A percentile compares a stretch with the other conserved stretches of the same genome.
Conservation (phyloP, 148 eudicot species). For the Cornus kousa region DNA sequence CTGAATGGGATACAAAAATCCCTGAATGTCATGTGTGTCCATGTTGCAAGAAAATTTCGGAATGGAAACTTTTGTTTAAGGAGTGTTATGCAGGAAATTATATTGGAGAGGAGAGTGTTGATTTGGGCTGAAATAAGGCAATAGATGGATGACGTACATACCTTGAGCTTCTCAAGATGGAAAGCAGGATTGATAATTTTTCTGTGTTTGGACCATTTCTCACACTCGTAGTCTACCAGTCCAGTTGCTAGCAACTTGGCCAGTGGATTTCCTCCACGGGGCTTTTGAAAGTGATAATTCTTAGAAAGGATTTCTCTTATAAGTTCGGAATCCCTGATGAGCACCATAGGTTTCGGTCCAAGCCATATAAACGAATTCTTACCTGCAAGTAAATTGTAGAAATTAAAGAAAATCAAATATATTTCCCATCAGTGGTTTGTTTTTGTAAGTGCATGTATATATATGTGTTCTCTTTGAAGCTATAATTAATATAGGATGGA, state of each 20-base stretch:
- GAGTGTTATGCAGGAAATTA: not conserved
- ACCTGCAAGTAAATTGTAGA: constrained; percentile 20
- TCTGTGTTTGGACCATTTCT: constrained; percentile 42
- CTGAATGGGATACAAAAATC: too few relatives aligned
- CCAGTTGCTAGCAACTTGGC: constrained; percentile 18
- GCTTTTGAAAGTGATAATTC: constrained; percentile 16
- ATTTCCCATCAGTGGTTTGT: too few relatives aligned
- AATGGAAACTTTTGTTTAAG: too few relatives aligned
- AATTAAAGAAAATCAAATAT: too few relatives aligned
- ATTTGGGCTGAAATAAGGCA: too few relatives aligned
- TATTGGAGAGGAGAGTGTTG: too few relatives aligned
- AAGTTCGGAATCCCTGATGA: constrained; percentile 23
- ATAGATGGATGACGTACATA: too few relatives aligned
- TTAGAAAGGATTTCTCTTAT: constrained; percentile 23
- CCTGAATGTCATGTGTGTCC: too few relatives aligned
- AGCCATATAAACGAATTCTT: constrained; percentile 29
- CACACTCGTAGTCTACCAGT: constrained; percentile 8
- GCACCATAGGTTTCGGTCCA: constrained; percentile 25
- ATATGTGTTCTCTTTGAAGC: too few relatives aligned
- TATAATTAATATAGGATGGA: too few relatives aligned
- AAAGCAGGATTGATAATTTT: constrained; percentile 48
- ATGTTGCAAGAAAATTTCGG: too few relatives aligned
- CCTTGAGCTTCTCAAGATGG: constrained; percentile 40
- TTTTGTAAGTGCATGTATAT: too few relatives aligned
- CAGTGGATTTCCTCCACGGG: constrained; percentile 1